phyloP scores from a whole-genome alignment of 257 asterid genomes.

The Hygrophila difformis region DNA sequence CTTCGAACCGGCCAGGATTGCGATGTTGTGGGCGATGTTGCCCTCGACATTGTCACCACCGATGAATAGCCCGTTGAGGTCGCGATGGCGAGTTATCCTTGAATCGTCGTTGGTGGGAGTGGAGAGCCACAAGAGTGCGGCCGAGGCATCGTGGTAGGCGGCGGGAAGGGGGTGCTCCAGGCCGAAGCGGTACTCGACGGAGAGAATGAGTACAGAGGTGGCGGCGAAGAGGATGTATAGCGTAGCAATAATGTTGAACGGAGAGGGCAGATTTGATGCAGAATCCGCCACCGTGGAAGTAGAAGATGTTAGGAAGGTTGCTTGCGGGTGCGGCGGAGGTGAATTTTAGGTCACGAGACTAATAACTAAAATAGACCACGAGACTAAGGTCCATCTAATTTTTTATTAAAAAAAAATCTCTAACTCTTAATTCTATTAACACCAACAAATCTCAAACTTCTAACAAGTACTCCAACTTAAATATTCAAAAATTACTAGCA shows the following conservation, averaged over 20 bases:
- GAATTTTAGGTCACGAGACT: slow-evolving; percentile 25
- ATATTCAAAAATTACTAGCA: no score
- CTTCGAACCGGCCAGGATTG: slow-evolving; percentile 26
- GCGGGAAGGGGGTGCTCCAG: slow-evolving; percentile 45
- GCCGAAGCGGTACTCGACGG: slow-evolving; percentile 35
- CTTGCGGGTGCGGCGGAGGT: not conserved
- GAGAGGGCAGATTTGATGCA: slow-evolving; percentile 22
- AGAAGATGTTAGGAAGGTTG: slow-evolving; percentile 27
- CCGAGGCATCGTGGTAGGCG: slow-evolving; percentile 37
- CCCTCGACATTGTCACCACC: slow-evolving; percentile 91
- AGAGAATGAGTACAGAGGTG: slow-evolving; percentile 16
- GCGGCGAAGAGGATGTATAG: slow-evolving; percentile 11
- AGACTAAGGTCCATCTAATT: no score
- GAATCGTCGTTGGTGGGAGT: slow-evolving; percentile 13
- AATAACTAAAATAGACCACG: no score
- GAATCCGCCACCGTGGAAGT: slow-evolving; percentile 38
- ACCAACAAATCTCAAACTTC: no score
- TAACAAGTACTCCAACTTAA: no score
- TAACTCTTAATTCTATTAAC: no score
- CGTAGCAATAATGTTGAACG: not conserved
- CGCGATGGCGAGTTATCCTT: slow-evolving; percentile 37
- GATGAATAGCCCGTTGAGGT: slow-evolving; percentile 37
- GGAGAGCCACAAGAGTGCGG: slow-evolving; percentile 28
- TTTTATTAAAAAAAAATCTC: no score
- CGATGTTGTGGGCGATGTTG: slow-evolving; percentile 55